phyloP scores from a whole-genome alignment of 352 stramenopile species.

The Phytophthora sansomeana region DNA sequence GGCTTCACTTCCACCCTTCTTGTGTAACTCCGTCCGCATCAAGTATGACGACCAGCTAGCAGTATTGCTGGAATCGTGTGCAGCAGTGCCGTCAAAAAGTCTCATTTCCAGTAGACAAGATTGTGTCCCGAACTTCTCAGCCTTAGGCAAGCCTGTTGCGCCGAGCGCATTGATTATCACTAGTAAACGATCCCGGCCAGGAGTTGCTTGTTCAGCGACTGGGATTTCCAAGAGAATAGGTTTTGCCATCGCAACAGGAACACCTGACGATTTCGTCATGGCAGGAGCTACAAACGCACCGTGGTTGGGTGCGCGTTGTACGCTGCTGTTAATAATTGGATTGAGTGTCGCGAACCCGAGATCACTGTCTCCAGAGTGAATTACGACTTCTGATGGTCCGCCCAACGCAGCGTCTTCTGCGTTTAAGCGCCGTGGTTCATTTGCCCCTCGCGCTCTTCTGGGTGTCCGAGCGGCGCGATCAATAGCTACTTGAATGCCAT shows the following conservation, averaged over 20 bases:
- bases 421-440: constrained; percentile 21
- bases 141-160: constrained; percentile 63
- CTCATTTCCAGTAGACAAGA: constrained; percentile 75
- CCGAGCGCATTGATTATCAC: constrained; percentile 71
- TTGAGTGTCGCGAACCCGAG: constrained; percentile 75
- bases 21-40: constrained; percentile 72
- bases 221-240: constrained; percentile 64
- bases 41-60: constrained; percentile 29
- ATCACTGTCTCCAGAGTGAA: constrained; percentile 77
- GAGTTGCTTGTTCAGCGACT: constrained; percentile 27
- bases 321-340: constrained; percentile 50
- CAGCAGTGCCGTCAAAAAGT: constrained; percentile 35
- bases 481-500: constrained; percentile 64
- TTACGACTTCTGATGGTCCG: constrained; percentile 65
- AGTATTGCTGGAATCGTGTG: constrained; percentile 11
- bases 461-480: constrained; percentile 15
- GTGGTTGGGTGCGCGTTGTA: constrained; percentile 25
- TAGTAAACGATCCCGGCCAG: constrained; percentile 30
- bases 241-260: constrained; percentile 21
- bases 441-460: neutral
- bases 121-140: constrained; percentile 82
- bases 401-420: constrained; percentile 39
- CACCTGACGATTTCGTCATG: constrained; percentile 33
- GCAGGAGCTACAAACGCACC: constrained; percentile 29
- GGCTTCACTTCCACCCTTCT: constrained; percentile 83